Conservation (phyloP, 1,139 yeast species). For the Candida frijolesensis region DNA sequence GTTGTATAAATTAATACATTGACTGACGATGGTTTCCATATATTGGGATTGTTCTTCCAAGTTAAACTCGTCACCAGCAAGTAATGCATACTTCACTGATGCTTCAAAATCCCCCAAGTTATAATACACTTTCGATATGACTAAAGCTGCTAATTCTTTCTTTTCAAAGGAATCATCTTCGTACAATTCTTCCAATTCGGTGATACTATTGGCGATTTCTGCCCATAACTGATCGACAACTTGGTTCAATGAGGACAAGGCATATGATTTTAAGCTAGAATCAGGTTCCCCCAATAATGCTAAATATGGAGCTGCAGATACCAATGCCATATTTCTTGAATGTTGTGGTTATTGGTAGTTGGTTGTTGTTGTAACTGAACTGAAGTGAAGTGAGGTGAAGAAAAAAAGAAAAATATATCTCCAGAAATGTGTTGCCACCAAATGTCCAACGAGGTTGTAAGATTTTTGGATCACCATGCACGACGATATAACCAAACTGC, state of each 20-base stretch:
- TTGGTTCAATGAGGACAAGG: conserved; percentile 76
- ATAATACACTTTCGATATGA: conserved; percentile 92
- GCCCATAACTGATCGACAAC: conserved; percentile 96
- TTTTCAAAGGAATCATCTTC: conserved; percentile 81
- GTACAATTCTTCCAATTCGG: conserved; percentile 86
- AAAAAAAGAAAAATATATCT: not conserved
- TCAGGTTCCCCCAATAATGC: conserved; percentile 88
- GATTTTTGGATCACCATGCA: not conserved
- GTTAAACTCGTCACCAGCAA: conserved; percentile 81
- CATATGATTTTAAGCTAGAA: conserved; percentile 74
- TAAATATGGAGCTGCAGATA: conserved; percentile 86
- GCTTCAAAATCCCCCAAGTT: conserved; percentile 93
- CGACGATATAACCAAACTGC: not conserved
- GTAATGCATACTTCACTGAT: conserved; percentile 84
- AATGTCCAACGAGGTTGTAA: conserved; percentile 1
- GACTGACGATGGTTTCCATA: conserved; percentile 90
- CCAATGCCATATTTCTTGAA: conserved; percentile 50
- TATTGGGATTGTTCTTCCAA: conserved; percentile 78
- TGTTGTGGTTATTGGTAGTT: not conserved
- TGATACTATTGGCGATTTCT: conserved; percentile 88
- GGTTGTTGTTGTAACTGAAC: not conserved
- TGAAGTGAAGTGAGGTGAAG: not conserved
- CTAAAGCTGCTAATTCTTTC: conserved; percentile 83
- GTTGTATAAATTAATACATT: conserved; percentile 85
- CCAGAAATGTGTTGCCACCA: conserved; percentile 7